These are phyloP conservation scores for Verticillium longisporum DNA, from an alignment of 2,329 filamentous ascomycete genomes.

Conservation along the genomic window DNA sequence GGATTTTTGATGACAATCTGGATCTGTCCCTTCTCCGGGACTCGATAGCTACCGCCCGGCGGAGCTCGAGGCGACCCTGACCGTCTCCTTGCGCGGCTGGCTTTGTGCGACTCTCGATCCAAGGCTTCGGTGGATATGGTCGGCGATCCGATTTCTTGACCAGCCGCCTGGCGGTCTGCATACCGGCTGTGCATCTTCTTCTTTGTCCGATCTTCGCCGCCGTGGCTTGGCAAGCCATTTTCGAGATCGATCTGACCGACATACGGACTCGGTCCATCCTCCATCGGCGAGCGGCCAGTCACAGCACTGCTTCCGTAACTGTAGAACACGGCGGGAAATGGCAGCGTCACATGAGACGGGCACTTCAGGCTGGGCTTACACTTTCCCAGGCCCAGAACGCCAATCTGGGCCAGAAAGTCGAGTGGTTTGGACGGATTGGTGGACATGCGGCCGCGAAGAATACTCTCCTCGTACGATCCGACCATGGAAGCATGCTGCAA, in stretches of 20 bases:
- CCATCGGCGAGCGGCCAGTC: conserved; percentile 54
- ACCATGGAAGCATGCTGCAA: conserved; percentile 92
- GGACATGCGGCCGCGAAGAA: conserved; percentile 91
- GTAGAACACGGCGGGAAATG: conserved; percentile 94
- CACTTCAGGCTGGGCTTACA: conserved; percentile 82
- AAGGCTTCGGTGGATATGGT: conserved; percentile 10
- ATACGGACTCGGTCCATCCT: conserved; percentile 91
- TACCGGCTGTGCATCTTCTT: conserved; percentile 41
- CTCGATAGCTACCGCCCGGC: conserved; percentile 84
- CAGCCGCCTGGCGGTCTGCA: conserved; percentile 25
- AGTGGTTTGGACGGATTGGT: conserved; percentile 89
- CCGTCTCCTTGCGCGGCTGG: conserved; percentile 23
- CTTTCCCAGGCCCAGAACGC: conserved; percentile 81
- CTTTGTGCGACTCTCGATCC: conserved; percentile 23
- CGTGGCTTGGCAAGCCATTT: conserved; percentile 57
- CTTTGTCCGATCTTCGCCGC: conserved; percentile 38
- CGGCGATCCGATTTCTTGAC: conserved; percentile 11
- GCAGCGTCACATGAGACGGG: conserved; percentile 81
- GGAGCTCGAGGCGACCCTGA: conserved; percentile 49
- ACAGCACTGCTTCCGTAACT: conserved; percentile 66
- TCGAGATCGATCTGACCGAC: conserved; percentile 90
- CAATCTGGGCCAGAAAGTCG: conserved; percentile 91
- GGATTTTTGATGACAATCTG: conserved; percentile 98
- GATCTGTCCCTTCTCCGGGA: conserved; percentile 87
- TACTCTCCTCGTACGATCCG: conserved; percentile 95